These are phyloP conservation scores for Oemleria cerasiformis DNA, from an alignment of 306 rosid genomes.

Conservation along the genomic window DNA sequence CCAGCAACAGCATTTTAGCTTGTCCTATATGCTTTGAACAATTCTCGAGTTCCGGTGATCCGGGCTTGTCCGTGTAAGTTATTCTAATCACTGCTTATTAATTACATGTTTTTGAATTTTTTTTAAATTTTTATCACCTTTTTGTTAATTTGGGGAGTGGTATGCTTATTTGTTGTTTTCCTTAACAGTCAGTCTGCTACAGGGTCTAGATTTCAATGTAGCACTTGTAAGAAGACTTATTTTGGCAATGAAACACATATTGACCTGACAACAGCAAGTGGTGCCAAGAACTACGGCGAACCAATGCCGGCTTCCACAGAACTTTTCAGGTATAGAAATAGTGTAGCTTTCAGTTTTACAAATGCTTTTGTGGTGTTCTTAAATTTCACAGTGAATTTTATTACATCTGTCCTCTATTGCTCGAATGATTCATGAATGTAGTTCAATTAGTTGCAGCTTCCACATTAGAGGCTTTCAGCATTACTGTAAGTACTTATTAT, in stretches of 20 bases:
- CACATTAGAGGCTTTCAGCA: background rate
- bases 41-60: conserved; percentile 32
- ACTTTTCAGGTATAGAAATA: conserved; percentile 62
- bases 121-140: background rate
- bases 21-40: conserved; percentile 77
- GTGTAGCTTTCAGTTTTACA: background rate
- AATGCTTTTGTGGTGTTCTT: conserved; percentile 7
- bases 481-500: background rate
- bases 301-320: conserved; percentile 72
- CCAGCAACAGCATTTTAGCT: conserved; percentile 49
- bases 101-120: background rate
- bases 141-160: background rate
- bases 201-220: conserved; percentile 62
- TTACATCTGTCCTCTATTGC: background rate
- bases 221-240: conserved; percentile 74
- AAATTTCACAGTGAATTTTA: background rate
- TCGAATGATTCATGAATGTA: conserved; percentile 5
- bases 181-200: conserved; percentile 47
- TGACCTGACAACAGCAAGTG: conserved; percentile 57
- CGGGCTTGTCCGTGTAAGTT: conserved; percentile 57
- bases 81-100: background rate
- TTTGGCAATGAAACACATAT: conserved; percentile 59
- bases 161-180: conserved; percentile 16
- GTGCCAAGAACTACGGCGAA: conserved; percentile 56
- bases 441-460: background rate